phyloP scores from a whole-genome alignment of 2,329 filamentous ascomycete genomes.

The Dactylonectria macrodidyma region DNA sequence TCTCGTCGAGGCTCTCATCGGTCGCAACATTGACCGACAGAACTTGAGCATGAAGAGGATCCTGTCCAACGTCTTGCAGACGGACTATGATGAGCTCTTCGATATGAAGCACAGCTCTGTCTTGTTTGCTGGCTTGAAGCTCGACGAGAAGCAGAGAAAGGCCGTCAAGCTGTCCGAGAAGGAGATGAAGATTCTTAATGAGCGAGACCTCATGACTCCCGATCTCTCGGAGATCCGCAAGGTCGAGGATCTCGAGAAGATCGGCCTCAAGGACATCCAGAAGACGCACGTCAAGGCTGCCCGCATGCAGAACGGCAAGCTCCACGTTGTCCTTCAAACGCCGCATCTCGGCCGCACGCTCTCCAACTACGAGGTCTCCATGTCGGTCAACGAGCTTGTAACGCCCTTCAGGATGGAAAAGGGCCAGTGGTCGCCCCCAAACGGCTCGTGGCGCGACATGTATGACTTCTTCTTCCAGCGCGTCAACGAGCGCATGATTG shows the following conservation, averaged over 20 bases:
- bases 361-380: slow-evolving; percentile 57
- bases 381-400: slow-evolving; percentile 57
- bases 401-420: slow-evolving; percentile 55
- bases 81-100: slow-evolving; percentile 64
- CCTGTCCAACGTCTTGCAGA: slow-evolving; percentile 60
- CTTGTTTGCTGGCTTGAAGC: slow-evolving; percentile 59
- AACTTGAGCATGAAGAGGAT: slow-evolving; percentile 53
- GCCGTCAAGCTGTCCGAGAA: slow-evolving; percentile 56
- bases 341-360: slow-evolving; percentile 53
- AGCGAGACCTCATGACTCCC: slow-evolving; percentile 59
- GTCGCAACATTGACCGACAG: slow-evolving; percentile 57
- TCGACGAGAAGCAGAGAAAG: slow-evolving; percentile 55
- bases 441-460: slow-evolving; percentile 59
- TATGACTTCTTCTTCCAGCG: slow-evolving; percentile 54
- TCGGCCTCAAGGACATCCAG: slow-evolving; percentile 57
- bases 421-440: slow-evolving; percentile 56
- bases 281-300: slow-evolving; percentile 56
- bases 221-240: slow-evolving; percentile 58
- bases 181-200: slow-evolving; percentile 59
- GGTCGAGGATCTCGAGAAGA: slow-evolving; percentile 57
- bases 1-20: slow-evolving; percentile 60
- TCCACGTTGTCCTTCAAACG: slow-evolving; percentile 57
- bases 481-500: slow-evolving; percentile 50
- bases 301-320: slow-evolving; percentile 62
- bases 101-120: slow-evolving; percentile 61